Evolutionary conservation across 169 alveolate genomes (phyloP).

Genomic region (Babesia caballi): DNA sequence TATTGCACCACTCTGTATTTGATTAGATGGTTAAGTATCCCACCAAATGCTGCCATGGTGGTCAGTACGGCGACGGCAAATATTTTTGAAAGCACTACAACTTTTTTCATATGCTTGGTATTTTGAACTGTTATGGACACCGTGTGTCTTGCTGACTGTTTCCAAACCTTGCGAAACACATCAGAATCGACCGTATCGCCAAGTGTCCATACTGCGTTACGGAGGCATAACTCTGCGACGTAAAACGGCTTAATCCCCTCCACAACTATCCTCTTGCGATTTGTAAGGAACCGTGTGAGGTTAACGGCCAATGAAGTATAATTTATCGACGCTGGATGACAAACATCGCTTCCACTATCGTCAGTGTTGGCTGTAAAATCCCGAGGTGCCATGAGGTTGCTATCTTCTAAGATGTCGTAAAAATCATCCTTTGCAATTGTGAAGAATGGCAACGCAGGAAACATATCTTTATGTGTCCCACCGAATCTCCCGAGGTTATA

Average conservation of each 20-base stretch:
- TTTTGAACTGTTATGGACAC: not conserved
- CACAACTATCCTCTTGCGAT: not conserved
- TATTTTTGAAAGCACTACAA: not conserved
- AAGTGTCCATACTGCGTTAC: not conserved
- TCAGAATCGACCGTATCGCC: not conserved
- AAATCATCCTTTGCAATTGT: not conserved
- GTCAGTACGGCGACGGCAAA: not conserved
- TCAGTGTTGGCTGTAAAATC: not conserved
- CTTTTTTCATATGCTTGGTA: not conserved
- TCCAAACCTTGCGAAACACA: not conserved
- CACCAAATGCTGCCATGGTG: not conserved
- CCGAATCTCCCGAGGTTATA: not conserved
- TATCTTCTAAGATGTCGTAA: not conserved
- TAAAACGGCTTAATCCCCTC: not conserved
- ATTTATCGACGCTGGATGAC: not conserved
- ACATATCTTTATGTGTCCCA: not conserved
- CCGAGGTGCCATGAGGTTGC: not conserved
- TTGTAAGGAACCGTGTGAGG: not conserved
- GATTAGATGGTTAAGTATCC: not conserved
- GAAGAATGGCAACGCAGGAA: not conserved
- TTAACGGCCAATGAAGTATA: not conserved
- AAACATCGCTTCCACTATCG: not conserved
- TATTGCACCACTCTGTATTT: not conserved
- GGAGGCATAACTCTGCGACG: not conserved
- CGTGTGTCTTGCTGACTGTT: not conserved